A percentile compares a stretch with the other conserved stretches of the same genome.
These are phyloP conservation scores for Saturnispora dispora DNA, from an alignment of 805 yeast species.

Conservation along the genomic window DNA sequence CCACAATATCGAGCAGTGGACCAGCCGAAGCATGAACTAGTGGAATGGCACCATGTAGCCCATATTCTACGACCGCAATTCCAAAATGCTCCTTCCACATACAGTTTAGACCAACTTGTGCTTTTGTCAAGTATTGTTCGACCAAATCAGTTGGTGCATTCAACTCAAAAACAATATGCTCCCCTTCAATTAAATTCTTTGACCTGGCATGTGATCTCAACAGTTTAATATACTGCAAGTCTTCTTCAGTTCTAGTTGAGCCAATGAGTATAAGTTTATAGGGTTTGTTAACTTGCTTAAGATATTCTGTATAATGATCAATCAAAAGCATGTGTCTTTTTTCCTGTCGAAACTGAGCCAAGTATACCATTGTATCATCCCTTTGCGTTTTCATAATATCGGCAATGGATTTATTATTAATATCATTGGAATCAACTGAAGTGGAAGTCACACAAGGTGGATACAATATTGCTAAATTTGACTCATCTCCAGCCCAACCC, in stretches of 20 bases:
- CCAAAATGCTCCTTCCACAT: conserved; percentile 99
- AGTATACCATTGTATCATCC: conserved; percentile 42
- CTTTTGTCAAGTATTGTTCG: conserved; percentile 39
- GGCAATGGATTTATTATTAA: conserved; percentile 30
- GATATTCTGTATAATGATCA: conserved; percentile 50
- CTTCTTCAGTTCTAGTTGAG: conserved; percentile 64
- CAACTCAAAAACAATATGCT: conserved; percentile 33
- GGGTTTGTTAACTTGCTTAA: conserved; percentile 28
- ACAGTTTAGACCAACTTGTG: conserved; percentile 78
- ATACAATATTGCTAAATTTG: conserved; percentile 43
- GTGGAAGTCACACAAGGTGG: conserved; percentile 66
- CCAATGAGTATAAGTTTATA: conserved; percentile 66
- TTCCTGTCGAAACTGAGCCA: conserved; percentile 95
- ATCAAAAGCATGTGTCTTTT: conserved; percentile 76
- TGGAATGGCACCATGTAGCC: conserved; percentile 80
- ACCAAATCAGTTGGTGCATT: conserved; percentile 69
- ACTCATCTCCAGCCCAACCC: conserved; percentile 33
- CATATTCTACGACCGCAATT: conserved; percentile 89
- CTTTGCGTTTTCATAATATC: conserved; percentile 15
- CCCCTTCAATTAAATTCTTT: conserved; percentile 22
- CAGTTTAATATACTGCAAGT: conserved; percentile 46
- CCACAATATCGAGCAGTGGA: conserved; percentile 79
- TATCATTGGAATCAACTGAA: not conserved
- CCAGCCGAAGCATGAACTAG: conserved; percentile 94
- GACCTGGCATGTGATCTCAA: conserved; percentile 36